These are phyloP conservation scores for Nitzschia palea DNA, from an alignment of 108 stramenopile genomes.

Conservation along the genomic window DNA sequence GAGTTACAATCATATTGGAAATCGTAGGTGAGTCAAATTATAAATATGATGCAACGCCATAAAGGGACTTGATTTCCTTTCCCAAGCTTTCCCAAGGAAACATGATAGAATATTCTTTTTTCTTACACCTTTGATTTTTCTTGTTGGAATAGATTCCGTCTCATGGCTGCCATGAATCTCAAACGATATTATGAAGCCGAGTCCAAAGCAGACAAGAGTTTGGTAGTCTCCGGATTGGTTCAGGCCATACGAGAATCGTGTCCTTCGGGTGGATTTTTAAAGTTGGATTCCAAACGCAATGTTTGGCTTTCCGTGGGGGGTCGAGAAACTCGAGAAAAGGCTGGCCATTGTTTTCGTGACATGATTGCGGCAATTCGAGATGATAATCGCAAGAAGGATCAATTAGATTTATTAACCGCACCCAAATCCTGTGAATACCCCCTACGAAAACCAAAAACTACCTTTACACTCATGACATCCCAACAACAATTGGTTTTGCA, in stretches of 20 bases:
- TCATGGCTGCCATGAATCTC: slow-evolving; percentile 18
- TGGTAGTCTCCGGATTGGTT: slow-evolving; percentile 11
- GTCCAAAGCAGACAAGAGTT: slow-evolving; percentile 14
- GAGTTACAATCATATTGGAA: slow-evolving; percentile 17
- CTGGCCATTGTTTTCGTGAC: slow-evolving; percentile 28
- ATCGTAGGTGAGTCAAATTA: slow-evolving; percentile 8
- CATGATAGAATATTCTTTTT: not conserved
- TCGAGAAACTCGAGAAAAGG: slow-evolving; percentile 15
- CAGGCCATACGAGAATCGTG: slow-evolving; percentile 19
- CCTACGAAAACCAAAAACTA: not conserved
- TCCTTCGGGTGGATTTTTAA: slow-evolving; percentile 22
- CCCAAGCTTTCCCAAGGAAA: too few species aligned
- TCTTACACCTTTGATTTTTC: too few species aligned
- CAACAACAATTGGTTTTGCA: not conserved
- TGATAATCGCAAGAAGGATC: not conserved
- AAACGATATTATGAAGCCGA: slow-evolving; percentile 19
- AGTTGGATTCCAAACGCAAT: not conserved
- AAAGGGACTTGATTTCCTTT: too few species aligned
- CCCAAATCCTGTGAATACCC: not conserved
- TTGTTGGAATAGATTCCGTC: slow-evolving; percentile 18
- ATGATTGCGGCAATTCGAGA: slow-evolving; percentile 17
- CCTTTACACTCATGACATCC: not conserved
- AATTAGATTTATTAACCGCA: not conserved
- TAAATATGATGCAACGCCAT: too few species aligned
- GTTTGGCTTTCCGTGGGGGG: slow-evolving; percentile 22